Base-by-base conservation (phyloP, 148 eudicot species). In the Cornus florida region DNA sequence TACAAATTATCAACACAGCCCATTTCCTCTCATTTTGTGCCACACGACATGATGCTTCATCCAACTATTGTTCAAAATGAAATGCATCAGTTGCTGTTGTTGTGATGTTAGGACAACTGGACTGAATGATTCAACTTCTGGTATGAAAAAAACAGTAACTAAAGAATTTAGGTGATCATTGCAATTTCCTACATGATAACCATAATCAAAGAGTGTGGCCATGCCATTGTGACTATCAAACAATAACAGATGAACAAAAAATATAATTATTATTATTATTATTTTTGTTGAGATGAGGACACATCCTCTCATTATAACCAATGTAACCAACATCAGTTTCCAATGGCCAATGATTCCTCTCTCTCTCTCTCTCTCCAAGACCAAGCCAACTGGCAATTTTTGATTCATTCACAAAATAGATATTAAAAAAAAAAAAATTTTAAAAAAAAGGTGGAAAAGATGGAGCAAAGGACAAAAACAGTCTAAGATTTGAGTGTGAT, bases 301-400 rank as follows among this genome's bases (percentile, higher is more conserved):
- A 50, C 59, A 13, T 16, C 59, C 20, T 62, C 17, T 19, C 66
- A 62, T 62, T 17, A 62, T 62, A 62, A 20, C 70, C 32, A 60
- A 69, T 80, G 50, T 70, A 41, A 78, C 80, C 80, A 79, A 83
- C 72, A 66, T 43, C 81, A 62, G 10, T 69, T 80, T 50, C 35
- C 73, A 39, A 38, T 67, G 33, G 24, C 32, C 72, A 38, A 70
- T 78, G 19, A 78, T 32, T 46, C 32, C 28, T 77, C 48, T 77
- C 77, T 67, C 80, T 71, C 70, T 66, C 69, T 24, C 43, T 23
- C 80, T 69, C 74, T 57, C 81, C 41, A 73, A 71, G 59, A 74
- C 84, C 65, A 75, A 67, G 88, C 87, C 93, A 93, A 91, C 95
- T 91, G 91, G 90, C 92, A 86, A 39, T 70, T 86, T 87, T 76